phyloP scores from a whole-genome alignment of 2,329 filamentous ascomycete species.

The Neofusicoccum sp. region DNA sequence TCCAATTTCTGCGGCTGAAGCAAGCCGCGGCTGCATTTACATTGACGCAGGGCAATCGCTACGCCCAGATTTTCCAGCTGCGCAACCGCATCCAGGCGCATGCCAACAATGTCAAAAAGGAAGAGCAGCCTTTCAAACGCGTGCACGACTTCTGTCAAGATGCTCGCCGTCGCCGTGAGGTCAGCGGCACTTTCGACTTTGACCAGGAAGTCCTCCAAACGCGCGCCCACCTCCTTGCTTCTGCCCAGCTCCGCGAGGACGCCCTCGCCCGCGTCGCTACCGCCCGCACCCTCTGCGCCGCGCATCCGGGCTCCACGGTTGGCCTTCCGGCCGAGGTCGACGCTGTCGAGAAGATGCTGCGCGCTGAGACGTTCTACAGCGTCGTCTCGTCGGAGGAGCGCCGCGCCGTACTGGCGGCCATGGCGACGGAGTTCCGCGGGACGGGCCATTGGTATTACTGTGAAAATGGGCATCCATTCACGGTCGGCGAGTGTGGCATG shows the following conservation, averaged over 20 bases:
- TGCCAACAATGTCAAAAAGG: slow-evolving; percentile 37
- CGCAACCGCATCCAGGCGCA: slow-evolving; percentile 29
- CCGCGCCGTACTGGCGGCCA: slow-evolving; percentile 36
- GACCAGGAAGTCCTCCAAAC: slow-evolving; percentile 33
- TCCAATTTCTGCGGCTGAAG: neutral
- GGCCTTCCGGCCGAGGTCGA: slow-evolving; percentile 44
- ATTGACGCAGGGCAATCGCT: slow-evolving; percentile 12
- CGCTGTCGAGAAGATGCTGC: slow-evolving; percentile 42
- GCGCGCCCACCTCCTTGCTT: slow-evolving; percentile 44
- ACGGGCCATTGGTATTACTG: slow-evolving; percentile 66
- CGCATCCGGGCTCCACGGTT: slow-evolving; percentile 11
- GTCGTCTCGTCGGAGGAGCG: slow-evolving; percentile 22
- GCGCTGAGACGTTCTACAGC: neutral
- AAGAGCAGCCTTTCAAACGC: slow-evolving; percentile 55
- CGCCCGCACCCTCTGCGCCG: neutral
- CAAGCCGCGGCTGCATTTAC: neutral
- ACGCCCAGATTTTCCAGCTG: slow-evolving; percentile 22
- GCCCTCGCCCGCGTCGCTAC: neutral
- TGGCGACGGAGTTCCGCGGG: slow-evolving; percentile 47
- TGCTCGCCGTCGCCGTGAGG: slow-evolving; percentile 37
- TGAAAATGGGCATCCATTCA: slow-evolving; percentile 60
- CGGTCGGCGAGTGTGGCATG: slow-evolving; percentile 67
- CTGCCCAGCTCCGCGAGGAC: slow-evolving; percentile 29
- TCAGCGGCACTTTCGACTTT: slow-evolving; percentile 33
- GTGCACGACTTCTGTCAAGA: slow-evolving; percentile 51